These are phyloP conservation scores for Penicillium sp. DNA, from an alignment of 2,329 filamentous ascomycete species.

Conservation along the genomic window DNA sequence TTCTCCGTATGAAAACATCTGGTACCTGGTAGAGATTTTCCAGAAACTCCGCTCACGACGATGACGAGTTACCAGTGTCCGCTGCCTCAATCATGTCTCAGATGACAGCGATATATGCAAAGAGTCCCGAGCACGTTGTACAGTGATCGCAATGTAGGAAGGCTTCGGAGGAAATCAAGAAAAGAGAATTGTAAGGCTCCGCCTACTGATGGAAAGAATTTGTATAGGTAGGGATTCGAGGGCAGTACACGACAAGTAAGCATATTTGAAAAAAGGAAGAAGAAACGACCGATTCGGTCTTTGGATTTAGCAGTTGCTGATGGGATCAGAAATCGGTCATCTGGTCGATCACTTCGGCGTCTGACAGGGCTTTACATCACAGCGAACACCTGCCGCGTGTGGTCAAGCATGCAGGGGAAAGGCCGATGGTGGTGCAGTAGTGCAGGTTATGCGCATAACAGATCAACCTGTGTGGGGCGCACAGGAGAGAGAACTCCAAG, in stretches of 20 bases:
- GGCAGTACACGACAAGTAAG: conserved; percentile 1
- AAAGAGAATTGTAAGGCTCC: too few relatives aligned
- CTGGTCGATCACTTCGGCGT: conserved; percentile 14
- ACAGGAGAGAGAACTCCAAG: conserved; percentile 9
- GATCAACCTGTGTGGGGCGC: conserved; percentile 1
- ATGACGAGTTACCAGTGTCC: too few relatives aligned
- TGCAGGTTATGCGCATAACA: conserved; percentile 4
- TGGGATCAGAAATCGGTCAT: conserved; percentile 12
- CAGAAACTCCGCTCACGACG: too few relatives aligned
- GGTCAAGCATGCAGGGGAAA: conserved; percentile 14
- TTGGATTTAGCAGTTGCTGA: not conserved
- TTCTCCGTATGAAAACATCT: too few relatives aligned
- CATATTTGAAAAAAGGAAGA: not conserved
- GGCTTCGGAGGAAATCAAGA: too few relatives aligned
- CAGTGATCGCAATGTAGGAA: too few relatives aligned
- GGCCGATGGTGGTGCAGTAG: conserved; percentile 4
- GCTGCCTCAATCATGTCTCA: too few relatives aligned
- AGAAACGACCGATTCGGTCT: not conserved
- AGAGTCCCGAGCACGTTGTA: too few relatives aligned
- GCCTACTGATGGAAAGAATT: too few relatives aligned
- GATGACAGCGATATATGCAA: too few relatives aligned
- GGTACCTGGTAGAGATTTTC: too few relatives aligned
- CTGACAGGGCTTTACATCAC: not conserved
- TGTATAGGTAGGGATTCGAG: too few relatives aligned
- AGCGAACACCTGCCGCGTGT: conserved; percentile 13